These are phyloP conservation scores for Leishmania tarentolae DNA, from an alignment of 208 protist species.

Conservation along the genomic window DNA sequence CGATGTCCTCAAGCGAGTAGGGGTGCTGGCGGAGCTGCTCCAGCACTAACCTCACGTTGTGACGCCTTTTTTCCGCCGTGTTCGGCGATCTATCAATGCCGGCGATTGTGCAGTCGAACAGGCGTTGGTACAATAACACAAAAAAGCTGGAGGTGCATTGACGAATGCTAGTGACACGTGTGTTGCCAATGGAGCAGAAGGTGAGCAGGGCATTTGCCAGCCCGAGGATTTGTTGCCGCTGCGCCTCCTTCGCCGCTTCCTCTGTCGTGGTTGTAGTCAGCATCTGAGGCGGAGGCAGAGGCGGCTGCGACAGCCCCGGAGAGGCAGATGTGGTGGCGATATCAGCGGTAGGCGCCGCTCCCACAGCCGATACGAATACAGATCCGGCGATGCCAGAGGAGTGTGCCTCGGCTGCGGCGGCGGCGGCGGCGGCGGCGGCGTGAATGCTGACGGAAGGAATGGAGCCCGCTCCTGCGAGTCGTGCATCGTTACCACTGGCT, in stretches of 20 bases:
- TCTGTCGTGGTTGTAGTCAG: background rate
- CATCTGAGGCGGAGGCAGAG: background rate
- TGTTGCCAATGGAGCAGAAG: slow-evolving; percentile 63
- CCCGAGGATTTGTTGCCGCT: slow-evolving; percentile 50
- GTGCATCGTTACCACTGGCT: background rate
- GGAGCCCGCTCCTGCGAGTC: background rate
- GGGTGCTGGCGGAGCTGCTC: slow-evolving; percentile 63
- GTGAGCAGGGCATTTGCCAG: slow-evolving; percentile 67
- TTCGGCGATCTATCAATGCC: slow-evolving; percentile 75
- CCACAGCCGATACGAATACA: background rate
- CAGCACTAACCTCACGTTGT: slow-evolving; percentile 76
- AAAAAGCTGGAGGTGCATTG: slow-evolving; percentile 90
- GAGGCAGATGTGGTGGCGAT: background rate
- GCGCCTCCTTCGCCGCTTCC: slow-evolving; percentile 27
- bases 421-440: background rate
- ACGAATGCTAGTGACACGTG: slow-evolving; percentile 58
- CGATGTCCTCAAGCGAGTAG: slow-evolving; percentile 62
- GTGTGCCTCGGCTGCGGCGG: background rate
- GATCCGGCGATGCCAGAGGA: background rate
- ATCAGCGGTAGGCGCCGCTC: background rate
- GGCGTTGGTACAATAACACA: slow-evolving; percentile 82
- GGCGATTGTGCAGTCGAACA: slow-evolving; percentile 72
- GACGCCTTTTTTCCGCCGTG: slow-evolving; percentile 73
- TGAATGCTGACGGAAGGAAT: slow-evolving; percentile 24
- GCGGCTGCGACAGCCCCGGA: background rate